phyloP scores from a whole-genome alignment of 345 rosid species.

The Excoecaria agallocha region DNA sequence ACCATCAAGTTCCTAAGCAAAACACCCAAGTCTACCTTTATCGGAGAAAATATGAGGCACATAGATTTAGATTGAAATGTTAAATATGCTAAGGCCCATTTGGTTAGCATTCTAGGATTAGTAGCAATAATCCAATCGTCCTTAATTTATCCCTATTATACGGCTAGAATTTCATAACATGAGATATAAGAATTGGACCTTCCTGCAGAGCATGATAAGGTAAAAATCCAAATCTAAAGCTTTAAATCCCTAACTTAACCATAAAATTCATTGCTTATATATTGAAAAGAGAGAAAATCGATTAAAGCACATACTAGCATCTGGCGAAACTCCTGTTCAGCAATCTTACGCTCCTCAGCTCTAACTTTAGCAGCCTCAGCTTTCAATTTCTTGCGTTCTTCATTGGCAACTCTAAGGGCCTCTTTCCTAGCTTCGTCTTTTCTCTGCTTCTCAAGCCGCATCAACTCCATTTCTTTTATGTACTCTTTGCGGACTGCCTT shows the following conservation, averaged over 20 bases:
- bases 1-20: too few relatives aligned
- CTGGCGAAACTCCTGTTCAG: conserved; percentile 59
- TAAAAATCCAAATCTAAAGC: background rate
- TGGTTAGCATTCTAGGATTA: background rate
- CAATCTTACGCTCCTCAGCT: conserved; percentile 69
- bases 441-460: conserved; percentile 68
- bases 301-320: conserved; percentile 30
- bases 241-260: background rate
- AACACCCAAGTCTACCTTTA: too few relatives aligned
- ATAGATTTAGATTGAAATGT: background rate
- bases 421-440: conserved; percentile 71
- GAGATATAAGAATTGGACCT: background rate
- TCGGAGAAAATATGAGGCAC: background rate
- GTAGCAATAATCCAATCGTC: background rate
- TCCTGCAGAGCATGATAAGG: background rate
- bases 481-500: conserved; percentile 58
- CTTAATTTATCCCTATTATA: background rate
- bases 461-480: conserved; percentile 62
- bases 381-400: conserved; percentile 71
- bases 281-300: background rate
- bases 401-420: conserved; percentile 68
- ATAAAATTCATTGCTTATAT: too few relatives aligned
- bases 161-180: background rate
- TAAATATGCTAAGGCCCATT: background rate
- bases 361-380: conserved; percentile 78